phyloP scores from a whole-genome alignment of 1,284 basidiomycete genomes.

The Stereum hirsutum region DNA sequence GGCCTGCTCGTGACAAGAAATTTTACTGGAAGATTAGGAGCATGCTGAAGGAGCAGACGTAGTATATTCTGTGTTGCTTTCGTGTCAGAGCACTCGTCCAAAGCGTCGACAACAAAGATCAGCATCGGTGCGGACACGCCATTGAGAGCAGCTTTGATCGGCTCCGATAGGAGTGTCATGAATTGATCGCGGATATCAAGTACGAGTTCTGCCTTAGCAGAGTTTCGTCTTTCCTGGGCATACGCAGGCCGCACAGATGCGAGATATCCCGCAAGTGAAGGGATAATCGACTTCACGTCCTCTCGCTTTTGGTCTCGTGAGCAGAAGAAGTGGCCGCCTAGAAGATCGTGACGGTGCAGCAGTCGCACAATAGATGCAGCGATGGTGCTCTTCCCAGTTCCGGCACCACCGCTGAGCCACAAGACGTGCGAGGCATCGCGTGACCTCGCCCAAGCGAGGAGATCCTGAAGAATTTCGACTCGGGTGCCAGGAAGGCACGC shows the following conservation, averaged over 20 bases:
- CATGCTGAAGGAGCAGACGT: not conserved
- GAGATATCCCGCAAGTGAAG: not conserved
- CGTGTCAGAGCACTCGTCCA: not conserved
- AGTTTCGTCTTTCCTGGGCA: not conserved
- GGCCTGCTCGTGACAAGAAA: not conserved
- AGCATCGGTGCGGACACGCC: too few species aligned
- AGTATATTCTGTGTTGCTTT: not conserved
- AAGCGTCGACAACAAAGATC: not conserved
- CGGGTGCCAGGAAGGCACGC: too few species aligned
- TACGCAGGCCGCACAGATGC: not conserved
- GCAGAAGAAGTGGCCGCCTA: slow-evolving; percentile 1
- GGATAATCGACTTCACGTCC: not conserved
- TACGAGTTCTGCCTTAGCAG: not conserved
- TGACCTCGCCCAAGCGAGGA: too few species aligned
- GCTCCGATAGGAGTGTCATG: not conserved
- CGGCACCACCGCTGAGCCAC: too few species aligned
- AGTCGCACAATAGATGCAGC: too few species aligned
- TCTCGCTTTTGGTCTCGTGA: not conserved
- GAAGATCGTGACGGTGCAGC: not conserved
- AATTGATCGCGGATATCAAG: not conserved
- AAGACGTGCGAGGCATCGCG: too few species aligned
- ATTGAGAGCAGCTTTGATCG: not conserved
- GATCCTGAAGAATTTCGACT: too few species aligned
- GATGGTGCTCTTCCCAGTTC: too few species aligned
- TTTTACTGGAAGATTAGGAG: not conserved